These are phyloP conservation scores for Moesziomyces antarcticus DNA, from an alignment of 1,284 basidiomycete genomes.

Conservation along the genomic window DNA sequence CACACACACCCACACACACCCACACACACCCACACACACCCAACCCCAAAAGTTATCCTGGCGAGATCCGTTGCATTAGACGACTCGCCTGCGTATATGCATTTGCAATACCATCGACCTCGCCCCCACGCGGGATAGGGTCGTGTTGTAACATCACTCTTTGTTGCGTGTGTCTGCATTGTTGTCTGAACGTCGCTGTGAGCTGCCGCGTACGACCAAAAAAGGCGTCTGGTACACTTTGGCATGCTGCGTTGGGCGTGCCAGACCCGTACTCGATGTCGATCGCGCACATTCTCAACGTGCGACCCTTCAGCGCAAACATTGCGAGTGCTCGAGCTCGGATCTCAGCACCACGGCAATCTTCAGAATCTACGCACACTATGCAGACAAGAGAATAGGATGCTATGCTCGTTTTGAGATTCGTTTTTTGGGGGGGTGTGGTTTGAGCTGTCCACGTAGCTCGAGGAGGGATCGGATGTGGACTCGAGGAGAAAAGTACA, in stretches of 20 bases:
- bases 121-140: neutral
- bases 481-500: slow-evolving; percentile 27
- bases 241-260: too few species aligned
- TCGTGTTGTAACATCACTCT: slow-evolving; percentile 32
- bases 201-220: too few species aligned
- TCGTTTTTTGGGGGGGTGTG: slow-evolving; percentile 23
- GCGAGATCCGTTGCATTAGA: too few species aligned
- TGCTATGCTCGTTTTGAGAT: slow-evolving; percentile 41
- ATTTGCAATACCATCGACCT: slow-evolving; percentile 21
- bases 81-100: neutral
- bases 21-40: slow-evolving; percentile 6
- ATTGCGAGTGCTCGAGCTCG: too few species aligned
- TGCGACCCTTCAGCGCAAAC: too few species aligned
- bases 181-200: neutral
- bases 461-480: slow-evolving; percentile 2
- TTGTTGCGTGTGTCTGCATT: neutral
- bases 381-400: slow-evolving; percentile 7
- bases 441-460: slow-evolving; percentile 28
- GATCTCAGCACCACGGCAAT: neutral
- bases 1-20: slow-evolving; percentile 1
- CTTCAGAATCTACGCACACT: too few species aligned
- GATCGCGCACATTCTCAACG: too few species aligned
- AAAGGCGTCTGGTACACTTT: too few species aligned
- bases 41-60: slow-evolving; percentile 4
- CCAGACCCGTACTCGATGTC: too few species aligned